Evolutionary conservation across 345 rosid genomes (phyloP), one percentile per base, ranked within the genome.

Genomic region (Lepidium sativum): DNA sequence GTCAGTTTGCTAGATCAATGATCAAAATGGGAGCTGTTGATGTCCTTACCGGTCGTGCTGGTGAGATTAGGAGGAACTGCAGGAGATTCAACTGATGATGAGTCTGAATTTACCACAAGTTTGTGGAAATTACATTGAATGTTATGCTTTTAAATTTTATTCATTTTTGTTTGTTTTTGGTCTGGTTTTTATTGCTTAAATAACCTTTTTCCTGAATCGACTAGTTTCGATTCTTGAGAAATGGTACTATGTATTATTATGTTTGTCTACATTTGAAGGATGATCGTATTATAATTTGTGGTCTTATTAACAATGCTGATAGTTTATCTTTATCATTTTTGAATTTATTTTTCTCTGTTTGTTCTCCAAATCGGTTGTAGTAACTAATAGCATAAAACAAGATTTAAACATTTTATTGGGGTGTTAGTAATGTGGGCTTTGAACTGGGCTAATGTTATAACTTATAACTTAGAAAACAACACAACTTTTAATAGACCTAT

Each of bases 21-120:
- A 75, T 78, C 32, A 92, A 92, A 74, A 85, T 92, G 95, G 88
- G 91, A 6, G 79, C 76, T 9, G 39, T 85, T 29, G 80, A 70
- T 17, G 91, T 86, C 10, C 67, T 85, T 59, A 81, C 84, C 0
- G 96, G 89, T n/a, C 57, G 16, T 1, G 60, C 78, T 1, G 96
- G 98, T 13, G 81, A 92, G 68, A 79, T 89, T 38, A 77, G 96
- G 29, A 77, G 71, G 1, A 80, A 87, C 65, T 92, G 92, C 61
- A 75, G 86, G 60, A 79, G 80, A 18, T 63, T 77, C 43, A 85
- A 81, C 66, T 61, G 41, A 60, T 61, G 41, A 60, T 23, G 42
- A 42, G 18, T 12, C 37, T 65, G 47, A 63, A 47, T 41, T 37
- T 27, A 44, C 15, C 9, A 16, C 25, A 16, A 31, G 8, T 34